Conservation (phyloP, 2,329 filamentous ascomycete species). For the Penicillium thymicola region DNA sequence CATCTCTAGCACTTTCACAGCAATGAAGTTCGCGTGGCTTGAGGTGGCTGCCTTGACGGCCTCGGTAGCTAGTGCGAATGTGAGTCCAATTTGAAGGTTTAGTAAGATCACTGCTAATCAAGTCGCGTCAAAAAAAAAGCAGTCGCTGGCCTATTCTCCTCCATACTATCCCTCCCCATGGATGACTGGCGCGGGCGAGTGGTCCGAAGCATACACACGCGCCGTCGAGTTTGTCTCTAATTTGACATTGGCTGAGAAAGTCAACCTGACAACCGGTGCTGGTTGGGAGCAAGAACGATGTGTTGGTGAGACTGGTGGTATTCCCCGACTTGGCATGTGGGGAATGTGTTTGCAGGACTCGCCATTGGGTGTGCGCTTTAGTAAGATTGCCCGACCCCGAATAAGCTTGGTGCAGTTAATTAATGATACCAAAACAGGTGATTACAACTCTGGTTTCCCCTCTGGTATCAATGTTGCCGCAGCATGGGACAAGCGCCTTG, state of each 20-base stretch:
- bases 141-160: slow-evolving; percentile 48
- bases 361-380: slow-evolving; percentile 72
- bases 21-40: slow-evolving; percentile 38
- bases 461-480: slow-evolving; percentile 75
- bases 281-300: slow-evolving; percentile 73
- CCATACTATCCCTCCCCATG: slow-evolving; percentile 85
- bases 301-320: slow-evolving; percentile 65
- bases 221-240: slow-evolving; percentile 78
- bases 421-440: slow-evolving; percentile 44
- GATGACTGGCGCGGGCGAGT: slow-evolving; percentile 70
- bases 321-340: slow-evolving; percentile 56
- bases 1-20: background rate
- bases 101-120: slow-evolving; percentile 1
- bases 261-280: slow-evolving; percentile 89
- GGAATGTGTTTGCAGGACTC: slow-evolving; percentile 84
- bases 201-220: slow-evolving; percentile 71
- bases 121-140: background rate
- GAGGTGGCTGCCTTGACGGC: slow-evolving; percentile 32
- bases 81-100: slow-evolving; percentile 12
- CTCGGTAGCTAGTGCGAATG: slow-evolving; percentile 33
- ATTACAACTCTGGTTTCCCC: slow-evolving; percentile 79
- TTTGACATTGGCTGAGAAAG: slow-evolving; percentile 81
- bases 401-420: background rate
- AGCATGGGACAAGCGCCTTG: slow-evolving; percentile 73
- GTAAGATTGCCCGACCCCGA: slow-evolving; percentile 33